These are phyloP conservation scores for Colletotrichum australisinense DNA, from an alignment of 2,329 filamentous ascomycete species.

Conservation along the genomic window DNA sequence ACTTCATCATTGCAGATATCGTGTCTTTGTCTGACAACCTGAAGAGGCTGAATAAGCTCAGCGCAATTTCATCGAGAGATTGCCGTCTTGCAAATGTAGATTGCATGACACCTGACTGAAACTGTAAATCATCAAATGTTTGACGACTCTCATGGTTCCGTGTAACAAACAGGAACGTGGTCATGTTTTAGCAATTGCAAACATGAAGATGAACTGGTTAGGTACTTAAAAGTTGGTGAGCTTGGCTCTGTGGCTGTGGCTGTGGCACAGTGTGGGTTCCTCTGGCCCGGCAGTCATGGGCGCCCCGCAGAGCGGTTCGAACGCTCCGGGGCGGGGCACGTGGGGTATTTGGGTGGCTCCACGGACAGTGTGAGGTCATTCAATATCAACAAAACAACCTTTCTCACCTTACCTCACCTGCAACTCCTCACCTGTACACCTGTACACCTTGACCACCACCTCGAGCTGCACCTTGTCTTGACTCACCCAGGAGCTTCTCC, in stretches of 20 bases:
- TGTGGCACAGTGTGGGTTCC: neutral
- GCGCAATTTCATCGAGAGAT: neutral
- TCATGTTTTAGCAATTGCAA: neutral
- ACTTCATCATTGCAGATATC: neutral
- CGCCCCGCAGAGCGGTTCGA: neutral
- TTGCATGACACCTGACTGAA: neutral
- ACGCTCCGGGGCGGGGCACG: conserved; percentile 1
- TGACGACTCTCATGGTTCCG: neutral
- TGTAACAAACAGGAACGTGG: neutral
- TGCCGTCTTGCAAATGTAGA: neutral
- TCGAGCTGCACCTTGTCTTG: neutral
- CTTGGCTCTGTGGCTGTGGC: too few relatives aligned
- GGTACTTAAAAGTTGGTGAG: too few relatives aligned
- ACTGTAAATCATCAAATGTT: neutral
- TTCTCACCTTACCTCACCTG: neutral
- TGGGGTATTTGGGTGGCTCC: conserved; percentile 2
- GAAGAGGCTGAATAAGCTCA: neutral
- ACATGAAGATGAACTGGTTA: too few relatives aligned
- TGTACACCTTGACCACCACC: neutral
- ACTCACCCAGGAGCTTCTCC: neutral
- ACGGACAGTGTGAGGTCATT: conserved; percentile 29
- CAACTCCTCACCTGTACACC: neutral
- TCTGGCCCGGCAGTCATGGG: neutral
- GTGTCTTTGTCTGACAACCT: neutral
- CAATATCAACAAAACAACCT: conserved; percentile 8